A percentile compares a stretch with the other conserved stretches of the same genome.
These are phyloP conservation scores for Parachlorella kessleri DNA, from an alignment of 139 green algal species.

Conservation along the genomic window DNA sequence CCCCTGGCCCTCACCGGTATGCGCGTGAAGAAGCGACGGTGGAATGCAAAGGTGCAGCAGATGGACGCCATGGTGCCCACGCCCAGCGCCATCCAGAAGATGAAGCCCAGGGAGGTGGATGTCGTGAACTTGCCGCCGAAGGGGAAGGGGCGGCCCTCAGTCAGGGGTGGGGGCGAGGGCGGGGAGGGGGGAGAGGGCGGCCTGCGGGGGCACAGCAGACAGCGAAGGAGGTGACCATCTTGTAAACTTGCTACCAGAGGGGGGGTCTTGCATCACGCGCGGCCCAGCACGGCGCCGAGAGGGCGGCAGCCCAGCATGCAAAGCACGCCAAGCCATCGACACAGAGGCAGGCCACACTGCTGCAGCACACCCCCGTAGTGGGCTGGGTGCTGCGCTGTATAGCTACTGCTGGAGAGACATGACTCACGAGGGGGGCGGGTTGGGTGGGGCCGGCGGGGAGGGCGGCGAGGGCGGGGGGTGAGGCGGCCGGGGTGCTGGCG, in stretches of 20 bases:
- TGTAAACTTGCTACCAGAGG: too few relatives aligned
- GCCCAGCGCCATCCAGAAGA: constrained; percentile 25
- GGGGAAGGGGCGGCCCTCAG: constrained; percentile 14
- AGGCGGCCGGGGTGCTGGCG: neutral
- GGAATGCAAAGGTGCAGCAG: constrained; percentile 21
- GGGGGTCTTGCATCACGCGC: too few relatives aligned
- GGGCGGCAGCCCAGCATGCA: too few relatives aligned
- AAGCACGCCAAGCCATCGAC: too few relatives aligned
- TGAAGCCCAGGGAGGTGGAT: constrained; percentile 5
- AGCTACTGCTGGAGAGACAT: too few relatives aligned
- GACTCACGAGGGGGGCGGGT: constrained; percentile 5
- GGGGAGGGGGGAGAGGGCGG: constrained; percentile 8
- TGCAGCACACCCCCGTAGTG: too few relatives aligned
- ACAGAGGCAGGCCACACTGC: too few relatives aligned
- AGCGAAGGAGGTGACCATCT: too few relatives aligned
- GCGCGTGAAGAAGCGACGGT: constrained; percentile 26
- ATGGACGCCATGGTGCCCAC: constrained; percentile 18
- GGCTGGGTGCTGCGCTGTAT: too few relatives aligned
- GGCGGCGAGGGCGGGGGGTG: neutral
- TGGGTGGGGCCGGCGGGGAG: constrained; percentile 2
- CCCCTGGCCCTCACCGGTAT: constrained; percentile 29
- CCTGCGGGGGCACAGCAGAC: neutral
- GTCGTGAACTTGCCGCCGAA: constrained; percentile 3
- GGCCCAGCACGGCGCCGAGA: too few relatives aligned
- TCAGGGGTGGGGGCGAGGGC: neutral